Base-by-base conservation (phyloP, 257 asterid species). In the Nicotiana attenuata region DNA sequence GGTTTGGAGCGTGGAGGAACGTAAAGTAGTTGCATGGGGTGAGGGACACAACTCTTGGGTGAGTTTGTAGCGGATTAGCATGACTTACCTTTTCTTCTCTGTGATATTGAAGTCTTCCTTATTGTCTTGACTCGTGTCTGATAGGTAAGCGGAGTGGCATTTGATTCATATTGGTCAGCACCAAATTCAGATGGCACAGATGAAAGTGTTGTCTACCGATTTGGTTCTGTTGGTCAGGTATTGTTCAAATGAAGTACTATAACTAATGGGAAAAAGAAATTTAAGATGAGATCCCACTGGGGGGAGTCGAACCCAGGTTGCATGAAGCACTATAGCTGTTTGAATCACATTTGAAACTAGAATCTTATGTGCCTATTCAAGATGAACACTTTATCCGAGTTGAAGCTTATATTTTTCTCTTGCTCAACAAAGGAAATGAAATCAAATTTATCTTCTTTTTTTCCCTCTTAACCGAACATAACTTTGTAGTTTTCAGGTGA, bases 151-250 rank as follows among this genome's bases (percentile, higher is more conserved):
- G 99, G 97, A 78, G 98, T 96, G 83, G 90, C 98, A 77, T 96
- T 96, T 83, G 99, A 96, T 90, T 93, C 99, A 56, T 92, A 94
- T 85, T 96, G 99, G 99, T 59, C 84, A 45, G 94, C 95, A 52
- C 98, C 99, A 81, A 92, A 85, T 84, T 85, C 99, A 68, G 98
- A 96, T 75, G 97, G 93, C 76, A 83, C 91, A 22, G 94, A 91
- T 29, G 98, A 96, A 90, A 93, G 85, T 85, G 82, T 88, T 10
- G 99, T 96, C 33, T 96, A 96, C 85, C 97, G 99, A 29, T 94
- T 96, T 85, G 99, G 99, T 77, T 94, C 99, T 63, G 98, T 96
- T 88, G 99, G 97, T 63, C 99, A 96, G 98, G 99, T 96, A 91
- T 53, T 50, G 47, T 29, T 28, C 31, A 24, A 63, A 63, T 45